Evolutionary conservation across 495 filamentous ascomycete genomes (phyloP).

Genomic region (Staphylotrichum longicolle): DNA sequence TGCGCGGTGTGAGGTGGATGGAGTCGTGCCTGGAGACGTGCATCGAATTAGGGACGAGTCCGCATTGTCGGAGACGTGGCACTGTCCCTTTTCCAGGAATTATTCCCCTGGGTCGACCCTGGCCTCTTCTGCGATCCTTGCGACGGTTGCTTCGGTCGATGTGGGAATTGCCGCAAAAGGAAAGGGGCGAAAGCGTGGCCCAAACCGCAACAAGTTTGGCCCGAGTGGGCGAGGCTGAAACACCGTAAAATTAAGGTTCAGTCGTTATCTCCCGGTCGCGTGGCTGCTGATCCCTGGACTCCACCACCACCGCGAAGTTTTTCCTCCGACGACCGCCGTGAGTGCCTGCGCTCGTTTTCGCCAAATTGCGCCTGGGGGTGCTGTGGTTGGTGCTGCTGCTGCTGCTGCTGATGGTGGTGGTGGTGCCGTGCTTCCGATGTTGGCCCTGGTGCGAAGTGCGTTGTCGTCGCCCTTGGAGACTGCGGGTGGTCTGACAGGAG

Average conservation of each 20-base stretch:
- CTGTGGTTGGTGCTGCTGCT: constrained; percentile 17
- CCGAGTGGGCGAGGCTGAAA: constrained; percentile 36
- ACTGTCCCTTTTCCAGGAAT: constrained; percentile 8
- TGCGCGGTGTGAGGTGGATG: constrained; percentile 1
- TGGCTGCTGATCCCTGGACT: constrained; percentile 36
- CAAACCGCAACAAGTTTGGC: constrained; percentile 23
- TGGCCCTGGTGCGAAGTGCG: constrained; percentile 22
- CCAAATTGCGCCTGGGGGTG: constrained; percentile 25
- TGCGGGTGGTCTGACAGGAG: constrained; percentile 45
- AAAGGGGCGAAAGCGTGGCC: constrained; percentile 7
- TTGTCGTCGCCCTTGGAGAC: constrained; percentile 35
- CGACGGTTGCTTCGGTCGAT: background rate
- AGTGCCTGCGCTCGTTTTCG: constrained; percentile 23
- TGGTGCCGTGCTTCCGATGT: constrained; percentile 32
- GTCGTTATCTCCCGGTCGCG: constrained; percentile 36
- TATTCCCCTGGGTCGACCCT: constrained; percentile 1
- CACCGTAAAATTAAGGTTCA: constrained; percentile 42
- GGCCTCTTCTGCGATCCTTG: background rate
- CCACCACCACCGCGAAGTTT: constrained; percentile 29
- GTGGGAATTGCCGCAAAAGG: constrained; percentile 20
- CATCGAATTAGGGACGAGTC: background rate
- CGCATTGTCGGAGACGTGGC: constrained; percentile 10
- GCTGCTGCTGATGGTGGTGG: constrained; percentile 15
- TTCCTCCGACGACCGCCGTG: constrained; percentile 32
- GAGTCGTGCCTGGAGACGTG: background rate